phyloP scores from a whole-genome alignment of 176 grass and related monocot genomes.

The Oryza rufipogon region DNA sequence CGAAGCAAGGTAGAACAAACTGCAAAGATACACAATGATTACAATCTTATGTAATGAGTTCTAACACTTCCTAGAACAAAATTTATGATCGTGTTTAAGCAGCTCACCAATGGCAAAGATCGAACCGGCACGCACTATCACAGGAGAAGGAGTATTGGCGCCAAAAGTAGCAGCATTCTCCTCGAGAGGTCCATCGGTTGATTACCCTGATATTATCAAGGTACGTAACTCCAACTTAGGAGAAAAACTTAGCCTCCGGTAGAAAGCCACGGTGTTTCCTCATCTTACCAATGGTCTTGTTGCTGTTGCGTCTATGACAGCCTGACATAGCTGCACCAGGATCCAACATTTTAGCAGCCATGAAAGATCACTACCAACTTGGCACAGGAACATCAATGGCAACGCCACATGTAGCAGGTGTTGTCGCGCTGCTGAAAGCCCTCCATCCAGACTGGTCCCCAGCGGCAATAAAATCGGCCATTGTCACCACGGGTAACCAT shows the following conservation, averaged over 20 bases:
- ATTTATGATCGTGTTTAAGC: background rate
- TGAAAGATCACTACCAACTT: background rate
- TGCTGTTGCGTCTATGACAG: background rate
- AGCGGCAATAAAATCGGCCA: slow-evolving; percentile 42
- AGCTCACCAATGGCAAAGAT: slow-evolving; percentile 39
- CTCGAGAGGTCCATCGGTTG: slow-evolving; percentile 24
- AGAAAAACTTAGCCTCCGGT: background rate
- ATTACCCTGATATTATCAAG: slow-evolving; percentile 34
- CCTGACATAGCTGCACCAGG: slow-evolving; percentile 46
- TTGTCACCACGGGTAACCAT: slow-evolving; percentile 41
- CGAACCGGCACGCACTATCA: background rate
- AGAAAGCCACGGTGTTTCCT: background rate
- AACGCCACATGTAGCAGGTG: slow-evolving; percentile 29
- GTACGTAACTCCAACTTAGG: background rate
- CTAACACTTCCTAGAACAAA: background rate
- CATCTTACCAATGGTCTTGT: background rate
- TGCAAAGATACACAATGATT: background rate
- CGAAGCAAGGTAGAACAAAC: background rate
- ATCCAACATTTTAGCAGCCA: slow-evolving; percentile 44
- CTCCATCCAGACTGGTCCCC: slow-evolving; percentile 45
- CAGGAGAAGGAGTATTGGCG: background rate
- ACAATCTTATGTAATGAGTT: background rate
- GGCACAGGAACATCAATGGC: slow-evolving; percentile 40
- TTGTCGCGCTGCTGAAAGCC: slow-evolving; percentile 36
- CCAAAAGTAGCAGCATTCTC: slow-evolving; percentile 42